Conservation (phyloP, 163 green algal species). For the Trebouxiophyceae sp. region DNA sequence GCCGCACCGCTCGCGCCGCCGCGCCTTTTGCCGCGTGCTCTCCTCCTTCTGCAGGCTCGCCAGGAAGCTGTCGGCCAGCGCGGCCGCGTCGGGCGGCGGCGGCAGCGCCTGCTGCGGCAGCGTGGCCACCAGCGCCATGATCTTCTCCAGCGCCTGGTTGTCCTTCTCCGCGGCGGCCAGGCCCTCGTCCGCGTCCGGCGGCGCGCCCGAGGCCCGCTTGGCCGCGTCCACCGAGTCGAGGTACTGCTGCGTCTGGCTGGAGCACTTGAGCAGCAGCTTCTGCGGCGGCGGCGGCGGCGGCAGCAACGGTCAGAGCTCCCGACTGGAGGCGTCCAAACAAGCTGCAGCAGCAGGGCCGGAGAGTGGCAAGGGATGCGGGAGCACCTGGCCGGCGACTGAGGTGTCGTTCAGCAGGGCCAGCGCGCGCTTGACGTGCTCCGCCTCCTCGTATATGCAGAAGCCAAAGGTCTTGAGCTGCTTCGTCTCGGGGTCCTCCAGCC, state of each 20-base stretch:
- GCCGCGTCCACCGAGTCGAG: slow-evolving; percentile 9
- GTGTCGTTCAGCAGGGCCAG: slow-evolving; percentile 71
- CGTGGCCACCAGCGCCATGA: slow-evolving; percentile 44
- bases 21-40: neutral
- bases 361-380: no score
- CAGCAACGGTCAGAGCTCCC: no score
- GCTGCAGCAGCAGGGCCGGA: slow-evolving; percentile 25
- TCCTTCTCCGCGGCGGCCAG: slow-evolving; percentile 15
- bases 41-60: slow-evolving; percentile 9
- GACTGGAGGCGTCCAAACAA: no score
- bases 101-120: neutral
- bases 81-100: neutral
- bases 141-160: slow-evolving; percentile 31
- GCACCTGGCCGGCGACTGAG: slow-evolving; percentile 46
- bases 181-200: neutral
- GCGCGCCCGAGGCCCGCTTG: no score
- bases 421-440: slow-evolving; percentile 69
- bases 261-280: slow-evolving; percentile 28
- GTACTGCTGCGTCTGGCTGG: slow-evolving; percentile 35
- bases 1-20: neutral
- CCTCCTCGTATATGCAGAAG: slow-evolving; percentile 76
- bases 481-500: slow-evolving; percentile 63
- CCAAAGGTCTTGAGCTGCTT: slow-evolving; percentile 79
- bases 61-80: slow-evolving; percentile 8
- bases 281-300: no score